These are phyloP conservation scores for Polygonum maritimum DNA, from an alignment of 148 eudicot species.

Conservation along the genomic window DNA sequence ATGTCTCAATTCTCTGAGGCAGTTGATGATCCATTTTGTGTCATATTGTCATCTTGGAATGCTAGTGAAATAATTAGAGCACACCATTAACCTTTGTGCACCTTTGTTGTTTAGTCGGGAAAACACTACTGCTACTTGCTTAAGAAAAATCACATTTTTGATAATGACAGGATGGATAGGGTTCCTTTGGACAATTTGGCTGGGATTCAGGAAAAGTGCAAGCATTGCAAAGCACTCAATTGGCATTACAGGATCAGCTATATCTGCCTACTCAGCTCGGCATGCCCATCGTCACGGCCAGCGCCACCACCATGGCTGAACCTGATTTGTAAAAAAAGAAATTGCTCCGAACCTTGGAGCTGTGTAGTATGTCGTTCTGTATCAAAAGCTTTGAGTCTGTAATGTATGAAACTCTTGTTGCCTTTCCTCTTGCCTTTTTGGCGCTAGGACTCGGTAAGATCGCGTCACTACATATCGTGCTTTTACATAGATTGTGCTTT, in stretches of 20 bases:
- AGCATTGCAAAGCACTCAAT: constrained; percentile 47
- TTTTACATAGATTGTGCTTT: not conserved
- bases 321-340: not conserved
- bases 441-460: not conserved
- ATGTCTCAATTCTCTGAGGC: not conserved
- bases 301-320: constrained; percentile 14
- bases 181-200: constrained; percentile 62
- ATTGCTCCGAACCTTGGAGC: not conserved
- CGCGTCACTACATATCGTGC: not conserved
- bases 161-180: constrained; percentile 66
- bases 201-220: constrained; percentile 37
- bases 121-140: not conserved
- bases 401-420: not conserved
- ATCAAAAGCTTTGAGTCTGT: not conserved
- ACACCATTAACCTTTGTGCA: not conserved
- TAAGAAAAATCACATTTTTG: not conserved
- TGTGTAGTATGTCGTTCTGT: not conserved
- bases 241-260: constrained; percentile 44
- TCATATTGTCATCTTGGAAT: not conserved
- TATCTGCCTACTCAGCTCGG: constrained; percentile 42
- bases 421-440: not conserved
- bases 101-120: not conserved
- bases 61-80: not conserved
- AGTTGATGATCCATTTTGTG: not conserved
- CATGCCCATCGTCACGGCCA: constrained; percentile 20